phyloP scores from a whole-genome alignment of 179 eudicot species.

The Patellifolia procumbens region DNA sequence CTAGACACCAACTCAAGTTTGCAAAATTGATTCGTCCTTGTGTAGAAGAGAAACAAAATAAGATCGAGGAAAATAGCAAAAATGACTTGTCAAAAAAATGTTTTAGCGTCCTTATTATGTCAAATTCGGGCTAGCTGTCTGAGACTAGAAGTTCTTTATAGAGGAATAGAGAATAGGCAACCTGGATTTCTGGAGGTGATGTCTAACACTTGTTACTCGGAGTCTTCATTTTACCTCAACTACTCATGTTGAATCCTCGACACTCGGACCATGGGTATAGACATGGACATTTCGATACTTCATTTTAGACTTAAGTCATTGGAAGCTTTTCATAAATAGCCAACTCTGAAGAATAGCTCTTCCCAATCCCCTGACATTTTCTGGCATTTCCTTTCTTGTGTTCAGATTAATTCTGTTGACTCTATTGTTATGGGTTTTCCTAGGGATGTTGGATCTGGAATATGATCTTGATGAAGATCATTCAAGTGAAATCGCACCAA shows the following conservation, averaged over 20 bases:
- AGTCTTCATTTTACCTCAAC: too few species aligned
- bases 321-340: too few species aligned
- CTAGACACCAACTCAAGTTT: neutral
- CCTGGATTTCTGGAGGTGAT: too few species aligned
- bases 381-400: neutral
- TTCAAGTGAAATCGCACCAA: constrained; percentile 58
- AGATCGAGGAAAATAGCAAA: neutral
- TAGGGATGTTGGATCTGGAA: constrained; percentile 65
- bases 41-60: neutral
- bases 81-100: neutral
- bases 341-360: neutral
- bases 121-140: neutral
- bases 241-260: too few species aligned
- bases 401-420: neutral
- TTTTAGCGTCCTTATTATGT: neutral
- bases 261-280: too few species aligned
- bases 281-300: too few species aligned
- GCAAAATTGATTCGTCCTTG: neutral
- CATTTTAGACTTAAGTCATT: too few species aligned
- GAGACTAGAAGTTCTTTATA: neutral
- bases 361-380: neutral
- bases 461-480: constrained; percentile 43
- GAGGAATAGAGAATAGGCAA: neutral
- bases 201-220: too few species aligned
- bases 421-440: constrained; percentile 3